Evolutionary conservation across 768 basidiomycete species (phyloP).

Genomic region (Cyclocybe cylindracea): DNA sequence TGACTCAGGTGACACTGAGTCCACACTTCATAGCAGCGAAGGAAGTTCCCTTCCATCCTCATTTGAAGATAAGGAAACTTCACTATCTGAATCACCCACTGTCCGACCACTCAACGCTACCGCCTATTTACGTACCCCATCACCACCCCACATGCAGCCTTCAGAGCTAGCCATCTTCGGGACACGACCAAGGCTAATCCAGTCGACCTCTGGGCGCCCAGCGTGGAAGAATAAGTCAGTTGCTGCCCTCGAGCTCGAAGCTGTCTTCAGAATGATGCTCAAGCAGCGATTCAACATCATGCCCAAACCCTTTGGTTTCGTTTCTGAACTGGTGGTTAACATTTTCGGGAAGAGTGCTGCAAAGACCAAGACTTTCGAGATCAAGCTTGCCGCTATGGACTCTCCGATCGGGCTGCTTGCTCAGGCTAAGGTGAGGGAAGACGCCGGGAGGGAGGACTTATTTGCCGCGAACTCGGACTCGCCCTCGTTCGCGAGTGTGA

Average conservation of each 20-base stretch:
- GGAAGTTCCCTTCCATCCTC: constrained; percentile 14
- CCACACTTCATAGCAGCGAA: constrained; percentile 26
- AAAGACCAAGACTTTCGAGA: constrained; percentile 48
- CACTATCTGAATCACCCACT: constrained; percentile 17
- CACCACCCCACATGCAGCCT: not conserved
- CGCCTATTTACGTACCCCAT: constrained; percentile 1
- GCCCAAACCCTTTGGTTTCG: constrained; percentile 49
- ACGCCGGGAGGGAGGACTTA: constrained; percentile 2
- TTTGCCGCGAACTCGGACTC: not conserved
- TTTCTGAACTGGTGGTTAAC: constrained; percentile 43
- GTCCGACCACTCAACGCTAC: constrained; percentile 9
- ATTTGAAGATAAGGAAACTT: constrained; percentile 15
- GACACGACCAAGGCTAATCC: not conserved
- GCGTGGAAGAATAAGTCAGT: constrained; percentile 41
- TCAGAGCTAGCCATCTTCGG: not conserved
- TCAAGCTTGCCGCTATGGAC: constrained; percentile 58
- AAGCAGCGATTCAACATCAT: constrained; percentile 49
- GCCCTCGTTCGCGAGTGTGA: constrained; percentile 17
- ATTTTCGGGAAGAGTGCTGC: constrained; percentile 54
- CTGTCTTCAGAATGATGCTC: constrained; percentile 62
- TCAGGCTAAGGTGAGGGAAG: not conserved
- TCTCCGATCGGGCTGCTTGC: constrained; percentile 23
- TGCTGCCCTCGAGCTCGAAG: constrained; percentile 52
- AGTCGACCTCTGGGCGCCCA: constrained; percentile 4
- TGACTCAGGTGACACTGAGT: constrained; percentile 22